phyloP scores from a whole-genome alignment of 2,329 filamentous ascomycete genomes.

The Arthrinium phaeospermum region DNA sequence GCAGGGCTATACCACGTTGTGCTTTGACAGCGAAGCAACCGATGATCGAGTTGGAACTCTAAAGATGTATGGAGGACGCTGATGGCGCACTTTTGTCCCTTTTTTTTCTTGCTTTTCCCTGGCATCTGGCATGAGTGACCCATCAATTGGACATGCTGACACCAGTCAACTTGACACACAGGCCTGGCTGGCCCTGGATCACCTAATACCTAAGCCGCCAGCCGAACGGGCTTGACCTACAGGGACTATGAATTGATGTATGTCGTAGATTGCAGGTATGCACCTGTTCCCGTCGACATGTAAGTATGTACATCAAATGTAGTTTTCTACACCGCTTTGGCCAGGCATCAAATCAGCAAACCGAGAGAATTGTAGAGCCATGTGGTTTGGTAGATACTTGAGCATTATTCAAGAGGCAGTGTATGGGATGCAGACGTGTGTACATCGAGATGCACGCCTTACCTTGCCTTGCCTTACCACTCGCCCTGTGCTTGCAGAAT shows the following conservation, averaged over 20 bases:
- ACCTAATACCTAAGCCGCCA: not conserved
- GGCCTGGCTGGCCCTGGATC: not conserved
- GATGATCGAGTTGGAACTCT: not conserved
- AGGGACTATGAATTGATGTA: too few species aligned
- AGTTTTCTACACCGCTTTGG: not conserved
- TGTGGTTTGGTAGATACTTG: not conserved
- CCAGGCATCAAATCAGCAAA: not conserved
- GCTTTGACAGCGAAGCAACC: constrained; percentile 6
- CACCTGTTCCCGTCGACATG: not conserved
- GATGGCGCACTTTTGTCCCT: not conserved
- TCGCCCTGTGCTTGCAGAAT: not conserved
- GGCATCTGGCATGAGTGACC: not conserved
- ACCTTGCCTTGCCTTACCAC: constrained; percentile 1
- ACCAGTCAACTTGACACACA: not conserved
- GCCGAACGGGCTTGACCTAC: not conserved
- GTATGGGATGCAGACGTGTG: too few species aligned
- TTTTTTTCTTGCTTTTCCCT: not conserved
- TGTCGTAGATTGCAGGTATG: not conserved
- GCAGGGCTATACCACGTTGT: not conserved
- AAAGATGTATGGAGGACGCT: not conserved
- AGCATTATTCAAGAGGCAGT: not conserved
- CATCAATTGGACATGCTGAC: not conserved
- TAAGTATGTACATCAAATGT: too few species aligned
- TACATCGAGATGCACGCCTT: not conserved
- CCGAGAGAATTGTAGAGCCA: not conserved